Evolutionary conservation across 306 rosid species (phyloP), one percentile per base, ranked within the genome.

Genomic region (Acmispon strigosus): DNA sequence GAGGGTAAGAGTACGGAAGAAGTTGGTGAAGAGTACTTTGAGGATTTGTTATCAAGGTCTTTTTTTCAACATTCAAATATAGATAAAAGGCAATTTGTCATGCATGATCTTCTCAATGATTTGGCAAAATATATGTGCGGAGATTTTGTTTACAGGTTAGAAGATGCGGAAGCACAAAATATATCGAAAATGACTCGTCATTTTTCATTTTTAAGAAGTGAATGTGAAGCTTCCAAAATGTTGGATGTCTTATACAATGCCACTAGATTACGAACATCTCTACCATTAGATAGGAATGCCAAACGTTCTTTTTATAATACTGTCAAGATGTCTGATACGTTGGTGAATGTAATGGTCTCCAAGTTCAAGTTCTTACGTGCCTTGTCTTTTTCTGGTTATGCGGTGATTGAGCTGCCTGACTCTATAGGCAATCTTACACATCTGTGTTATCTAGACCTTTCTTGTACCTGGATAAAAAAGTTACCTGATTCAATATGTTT

Each of bases 41-140:
- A 66, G 18, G 79, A 75, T 34, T 15, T 75, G 11, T 34, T 43
- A n/a, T 52, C 57, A 0, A 62, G 78, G 36, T 63, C 79, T 4
- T 75, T 75, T 6, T 75, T 75, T 19, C 68, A 66, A 27, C 67
- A n/a, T 15, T 19, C 54, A 19, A 36, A 58, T 0, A 5, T 15
- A 47, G 2, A 29, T 1, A 0, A 2, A 7, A 45, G 6, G 2
- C 4, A 0, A 13, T 60, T 49, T 24, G 15, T 59, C 16, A 59
- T 72, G 76, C 50, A n/a, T n/a, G n/a, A n/a, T n/a, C n/a, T n/a
- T n/a, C n/a, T n/a, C n/a, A n/a, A n/a, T n/a, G n/a, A n/a, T n/a
- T n/a, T n/a, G n/a, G n/a, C n/a, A n/a, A n/a, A n/a, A n/a, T n/a
- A n/a, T n/a, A n/a, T n/a, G n/a, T n/a, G n/a, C n/a, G n/a, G n/a